Conservation (phyloP, 1,284 basidiomycete species). For the Cryptococcus sp. region DNA sequence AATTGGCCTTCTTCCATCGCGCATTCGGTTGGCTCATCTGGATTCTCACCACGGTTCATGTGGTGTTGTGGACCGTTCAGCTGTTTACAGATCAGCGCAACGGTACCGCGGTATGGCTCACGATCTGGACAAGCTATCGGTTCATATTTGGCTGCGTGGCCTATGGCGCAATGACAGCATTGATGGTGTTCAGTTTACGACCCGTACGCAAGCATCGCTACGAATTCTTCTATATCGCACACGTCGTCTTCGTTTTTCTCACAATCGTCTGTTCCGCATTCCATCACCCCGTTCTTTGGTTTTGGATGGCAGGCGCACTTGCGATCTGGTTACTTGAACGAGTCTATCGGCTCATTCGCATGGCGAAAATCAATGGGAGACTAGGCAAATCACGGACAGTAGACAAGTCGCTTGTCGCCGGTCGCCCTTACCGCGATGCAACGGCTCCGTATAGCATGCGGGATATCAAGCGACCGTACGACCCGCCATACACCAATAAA, state of each 20-base stretch:
- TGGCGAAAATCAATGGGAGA: constrained; percentile 66
- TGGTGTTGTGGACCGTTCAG: constrained; percentile 74
- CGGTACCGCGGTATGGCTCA: constrained; percentile 61
- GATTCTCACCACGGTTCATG: constrained; percentile 68
- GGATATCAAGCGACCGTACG: constrained; percentile 21
- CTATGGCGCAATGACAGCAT: constrained; percentile 67
- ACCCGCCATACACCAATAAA: constrained; percentile 23
- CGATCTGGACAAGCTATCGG: constrained; percentile 67
- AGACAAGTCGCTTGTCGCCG: constrained; percentile 14
- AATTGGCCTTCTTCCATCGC: constrained; percentile 70
- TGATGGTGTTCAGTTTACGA: constrained; percentile 66
- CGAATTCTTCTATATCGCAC: constrained; percentile 73
- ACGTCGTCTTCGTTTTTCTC: constrained; percentile 67
- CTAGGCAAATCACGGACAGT: constrained; percentile 11
- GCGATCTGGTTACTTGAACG: constrained; percentile 69
- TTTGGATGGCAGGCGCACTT: constrained; percentile 65
- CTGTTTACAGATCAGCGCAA: constrained; percentile 61
- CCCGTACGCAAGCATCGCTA: constrained; percentile 69
- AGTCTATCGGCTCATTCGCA: constrained; percentile 62
- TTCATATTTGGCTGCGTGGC: constrained; percentile 76
- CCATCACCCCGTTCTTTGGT: constrained; percentile 67
- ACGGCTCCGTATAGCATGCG: constrained; percentile 22
- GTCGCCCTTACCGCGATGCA: constrained; percentile 24
- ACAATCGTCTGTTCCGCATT: constrained; percentile 65
- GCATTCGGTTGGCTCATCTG: constrained; percentile 74